phyloP scores from a whole-genome alignment of 352 stramenopile species.

The Globisporangium emineosum region DNA sequence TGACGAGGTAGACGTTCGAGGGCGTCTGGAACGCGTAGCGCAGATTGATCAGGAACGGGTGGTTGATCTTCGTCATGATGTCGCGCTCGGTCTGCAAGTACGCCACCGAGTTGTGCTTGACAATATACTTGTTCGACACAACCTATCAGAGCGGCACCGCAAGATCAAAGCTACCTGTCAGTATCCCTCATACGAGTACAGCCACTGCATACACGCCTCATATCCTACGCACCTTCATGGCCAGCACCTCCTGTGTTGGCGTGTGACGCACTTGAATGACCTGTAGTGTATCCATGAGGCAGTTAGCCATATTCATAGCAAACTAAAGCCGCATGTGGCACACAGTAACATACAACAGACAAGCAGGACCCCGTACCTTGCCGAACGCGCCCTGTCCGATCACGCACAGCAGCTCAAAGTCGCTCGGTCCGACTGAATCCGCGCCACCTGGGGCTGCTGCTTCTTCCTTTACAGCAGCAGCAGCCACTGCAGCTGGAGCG shows the following conservation, averaged over 20 bases:
- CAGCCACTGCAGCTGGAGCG: conserved; percentile 5
- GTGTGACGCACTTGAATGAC: conserved; percentile 83
- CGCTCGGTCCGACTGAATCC: conserved; percentile 44
- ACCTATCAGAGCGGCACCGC: too few species aligned
- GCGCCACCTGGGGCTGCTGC: not conserved
- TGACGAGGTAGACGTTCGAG: conserved; percentile 81
- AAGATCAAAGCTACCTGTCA: too few species aligned
- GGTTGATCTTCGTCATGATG: conserved; percentile 87
- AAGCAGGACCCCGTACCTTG: conserved; percentile 34
- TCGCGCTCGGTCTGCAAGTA: conserved; percentile 79
- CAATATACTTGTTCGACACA: conserved; percentile 83
- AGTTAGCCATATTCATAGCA: not conserved
- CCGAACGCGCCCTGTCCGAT: conserved; percentile 83
- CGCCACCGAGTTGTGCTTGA: conserved; percentile 79
- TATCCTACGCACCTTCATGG: too few species aligned
- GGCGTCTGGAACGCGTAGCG: conserved; percentile 82
- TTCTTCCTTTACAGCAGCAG: too few species aligned
- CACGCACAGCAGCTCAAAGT: conserved; percentile 83
- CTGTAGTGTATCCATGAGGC: conserved; percentile 15
- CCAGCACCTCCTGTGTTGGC: conserved; percentile 69
- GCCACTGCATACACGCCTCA: too few species aligned
- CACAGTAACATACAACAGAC: too few species aligned
- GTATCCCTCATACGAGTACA: too few species aligned
- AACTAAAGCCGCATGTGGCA: too few species aligned
- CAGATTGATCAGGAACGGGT: conserved; percentile 81